Conservation (phyloP, 2,329 filamentous ascomycete species). For the Colletotrichum camelliae region DNA sequence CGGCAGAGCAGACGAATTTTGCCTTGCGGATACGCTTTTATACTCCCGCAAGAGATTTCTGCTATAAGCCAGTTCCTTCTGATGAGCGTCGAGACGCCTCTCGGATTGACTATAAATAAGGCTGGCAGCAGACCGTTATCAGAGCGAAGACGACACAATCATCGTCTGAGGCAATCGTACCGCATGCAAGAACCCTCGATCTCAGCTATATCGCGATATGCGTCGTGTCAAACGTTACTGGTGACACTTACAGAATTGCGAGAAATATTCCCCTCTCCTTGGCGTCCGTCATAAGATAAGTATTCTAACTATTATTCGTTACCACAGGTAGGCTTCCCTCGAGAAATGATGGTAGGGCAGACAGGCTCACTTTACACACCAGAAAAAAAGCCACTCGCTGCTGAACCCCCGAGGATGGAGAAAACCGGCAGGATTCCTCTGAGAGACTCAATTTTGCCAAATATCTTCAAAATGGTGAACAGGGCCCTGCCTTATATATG, state of each 20-base stretch:
- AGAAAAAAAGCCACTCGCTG: too few relatives aligned
- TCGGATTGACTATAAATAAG: neutral
- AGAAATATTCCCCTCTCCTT: too few relatives aligned
- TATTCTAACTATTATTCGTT: neutral
- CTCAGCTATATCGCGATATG: neutral
- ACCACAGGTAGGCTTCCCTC: neutral
- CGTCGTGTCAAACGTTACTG: neutral
- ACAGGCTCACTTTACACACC: neutral
- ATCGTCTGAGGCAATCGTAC: neutral
- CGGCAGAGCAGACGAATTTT: fast-evolving
- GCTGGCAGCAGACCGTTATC: fast-evolving
- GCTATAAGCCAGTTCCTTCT: too few relatives aligned
- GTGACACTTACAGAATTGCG: neutral
- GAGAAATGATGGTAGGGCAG: neutral
- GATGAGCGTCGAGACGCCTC: too few relatives aligned
- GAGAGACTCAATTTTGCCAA: too few relatives aligned
- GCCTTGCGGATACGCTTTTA: neutral
- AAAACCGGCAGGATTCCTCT: too few relatives aligned
- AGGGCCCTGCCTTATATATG: too few relatives aligned
- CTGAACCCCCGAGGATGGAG: too few relatives aligned
- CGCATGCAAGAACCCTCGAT: too few relatives aligned
- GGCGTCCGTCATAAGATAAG: neutral
- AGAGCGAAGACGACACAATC: neutral
- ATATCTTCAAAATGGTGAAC: too few relatives aligned
- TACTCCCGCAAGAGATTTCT: neutral